A percentile compares a stretch with the other conserved stretches of the same genome.
Conservation (phyloP, 2,329 filamentous ascomycete genomes). For the Orbilia oligospora region DNA sequence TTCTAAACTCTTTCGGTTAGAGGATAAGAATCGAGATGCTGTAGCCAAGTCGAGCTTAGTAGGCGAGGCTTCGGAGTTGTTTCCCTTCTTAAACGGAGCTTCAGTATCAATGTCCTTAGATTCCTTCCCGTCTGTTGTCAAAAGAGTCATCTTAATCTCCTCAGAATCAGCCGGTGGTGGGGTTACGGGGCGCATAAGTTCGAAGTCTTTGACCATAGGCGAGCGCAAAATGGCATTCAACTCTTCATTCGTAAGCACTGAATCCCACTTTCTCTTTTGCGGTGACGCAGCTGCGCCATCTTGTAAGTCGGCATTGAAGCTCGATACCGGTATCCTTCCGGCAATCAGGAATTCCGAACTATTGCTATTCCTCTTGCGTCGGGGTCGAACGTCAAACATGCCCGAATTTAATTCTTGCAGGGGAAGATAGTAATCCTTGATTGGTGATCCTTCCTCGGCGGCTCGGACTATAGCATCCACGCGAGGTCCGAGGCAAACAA, state of each 20-base stretch:
- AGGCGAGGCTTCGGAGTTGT: constrained; percentile 1
- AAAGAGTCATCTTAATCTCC: background rate
- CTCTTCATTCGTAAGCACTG: constrained; percentile 20
- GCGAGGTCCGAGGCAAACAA: constrained; percentile 3
- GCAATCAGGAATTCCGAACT: constrained; percentile 44
- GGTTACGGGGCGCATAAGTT: constrained; percentile 60
- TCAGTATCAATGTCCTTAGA: constrained; percentile 37
- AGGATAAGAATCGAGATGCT: constrained; percentile 48
- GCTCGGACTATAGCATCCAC: constrained; percentile 17
- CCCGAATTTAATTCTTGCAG: constrained; percentile 44
- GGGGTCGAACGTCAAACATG: constrained; percentile 62
- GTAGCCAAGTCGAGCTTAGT: constrained; percentile 65
- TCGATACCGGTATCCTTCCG: constrained; percentile 4
- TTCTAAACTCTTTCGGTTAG: constrained; percentile 31
- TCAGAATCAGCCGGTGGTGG: constrained; percentile 48
- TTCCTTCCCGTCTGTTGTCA: constrained; percentile 22
- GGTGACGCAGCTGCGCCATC: constrained; percentile 5
- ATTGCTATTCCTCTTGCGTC: constrained; percentile 62
- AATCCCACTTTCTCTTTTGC: constrained; percentile 48
- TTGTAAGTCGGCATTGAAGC: constrained; percentile 31
- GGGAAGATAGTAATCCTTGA: constrained; percentile 61
- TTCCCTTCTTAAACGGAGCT: constrained; percentile 42
- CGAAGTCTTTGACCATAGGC: constrained; percentile 51
- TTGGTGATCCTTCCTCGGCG: constrained; percentile 50
- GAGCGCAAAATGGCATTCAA: constrained; percentile 44